Conservation (phyloP, 2,329 filamentous ascomycete genomes). For the Myriosclerotinia scirpicola region DNA sequence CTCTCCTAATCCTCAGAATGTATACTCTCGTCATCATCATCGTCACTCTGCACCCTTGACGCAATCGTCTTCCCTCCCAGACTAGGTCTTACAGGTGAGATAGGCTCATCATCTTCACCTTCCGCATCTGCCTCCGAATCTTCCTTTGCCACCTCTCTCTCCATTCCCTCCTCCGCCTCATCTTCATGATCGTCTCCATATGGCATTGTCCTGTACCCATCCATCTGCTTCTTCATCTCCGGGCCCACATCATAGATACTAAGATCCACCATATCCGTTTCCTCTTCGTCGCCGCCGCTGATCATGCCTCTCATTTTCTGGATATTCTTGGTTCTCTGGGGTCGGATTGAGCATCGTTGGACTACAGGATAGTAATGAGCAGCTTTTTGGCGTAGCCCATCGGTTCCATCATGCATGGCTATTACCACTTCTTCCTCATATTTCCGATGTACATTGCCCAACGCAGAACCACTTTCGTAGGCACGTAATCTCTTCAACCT, state of each 20-base stretch:
- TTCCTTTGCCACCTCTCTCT: constrained; percentile 1
- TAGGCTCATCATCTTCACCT: constrained; percentile 16
- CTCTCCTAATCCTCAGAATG: constrained; percentile 13
- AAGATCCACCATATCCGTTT: constrained; percentile 24
- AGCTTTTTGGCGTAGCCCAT: constrained; percentile 53
- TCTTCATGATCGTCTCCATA: constrained; percentile 16
- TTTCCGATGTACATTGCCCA: constrained; percentile 55
- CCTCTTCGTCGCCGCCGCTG: constrained; percentile 13
- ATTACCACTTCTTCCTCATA: constrained; percentile 65
- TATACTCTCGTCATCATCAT: constrained; percentile 17
- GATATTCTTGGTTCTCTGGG: constrained; percentile 64
- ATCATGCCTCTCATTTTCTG: constrained; percentile 43
- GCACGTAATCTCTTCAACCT: constrained; percentile 61
- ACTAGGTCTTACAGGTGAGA: constrained; percentile 10
- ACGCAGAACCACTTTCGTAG: constrained; percentile 63
- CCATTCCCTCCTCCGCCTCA: constrained; percentile 9
- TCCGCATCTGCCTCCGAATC: constrained; percentile 19
- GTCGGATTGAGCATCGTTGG: constrained; percentile 61
- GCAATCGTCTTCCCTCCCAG: constrained; percentile 12
- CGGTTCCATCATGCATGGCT: constrained; percentile 55
- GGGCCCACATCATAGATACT: constrained; percentile 10
- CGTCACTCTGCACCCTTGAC: constrained; percentile 20
- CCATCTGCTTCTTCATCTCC: constrained; percentile 20
- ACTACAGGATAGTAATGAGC: constrained; percentile 69
- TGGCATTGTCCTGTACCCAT: constrained; percentile 1